Percentiles rank a stretch among this genome's conserved stretches.
Evolutionary conservation across 108 stramenopile species (phyloP).

Genomic region (Mayamaea pseudoterrestris): DNA sequence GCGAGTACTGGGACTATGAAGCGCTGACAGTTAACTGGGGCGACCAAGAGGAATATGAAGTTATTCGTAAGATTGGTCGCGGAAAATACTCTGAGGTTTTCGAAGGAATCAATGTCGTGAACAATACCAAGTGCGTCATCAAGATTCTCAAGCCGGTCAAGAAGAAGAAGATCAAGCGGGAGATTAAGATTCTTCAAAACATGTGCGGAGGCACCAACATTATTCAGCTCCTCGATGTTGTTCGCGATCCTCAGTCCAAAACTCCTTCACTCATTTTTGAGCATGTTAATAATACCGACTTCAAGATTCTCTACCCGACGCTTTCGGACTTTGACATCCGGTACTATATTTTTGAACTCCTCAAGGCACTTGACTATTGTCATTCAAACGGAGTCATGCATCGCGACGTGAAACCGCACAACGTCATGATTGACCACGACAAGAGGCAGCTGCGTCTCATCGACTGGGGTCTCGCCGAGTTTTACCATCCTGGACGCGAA

Average conservation of each 20-base stretch:
- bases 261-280: conserved; percentile 98
- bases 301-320: conserved; percentile 98
- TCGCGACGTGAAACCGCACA: conserved; percentile 99
- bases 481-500: conserved; percentile 99
- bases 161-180: conserved; percentile 99
- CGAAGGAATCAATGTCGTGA: conserved; percentile 92
- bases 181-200: conserved; percentile 99
- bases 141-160: conserved; percentile 99
- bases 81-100: conserved; percentile 99
- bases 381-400: conserved; percentile 99
- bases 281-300: conserved; percentile 99
- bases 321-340: conserved; percentile 97
- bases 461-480: conserved; percentile 99
- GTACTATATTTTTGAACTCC: conserved; percentile 98
- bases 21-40: conserved; percentile 97
- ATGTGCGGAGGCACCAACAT: conserved; percentile 99
- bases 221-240: conserved; percentile 97
- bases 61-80: conserved; percentile 97
- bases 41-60: conserved; percentile 98
- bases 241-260: conserved; percentile 98
- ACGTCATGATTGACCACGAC: conserved; percentile 99
- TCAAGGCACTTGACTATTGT: conserved; percentile 98
- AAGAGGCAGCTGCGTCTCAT: conserved; percentile 95
- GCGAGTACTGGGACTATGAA: conserved; percentile 99
- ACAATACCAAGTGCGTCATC: conserved; percentile 95